A percentile compares a stretch with the other conserved stretches of the same genome.
Conservation (phyloP, 23 red algal species). For the Pyropia yezoensis region DNA sequence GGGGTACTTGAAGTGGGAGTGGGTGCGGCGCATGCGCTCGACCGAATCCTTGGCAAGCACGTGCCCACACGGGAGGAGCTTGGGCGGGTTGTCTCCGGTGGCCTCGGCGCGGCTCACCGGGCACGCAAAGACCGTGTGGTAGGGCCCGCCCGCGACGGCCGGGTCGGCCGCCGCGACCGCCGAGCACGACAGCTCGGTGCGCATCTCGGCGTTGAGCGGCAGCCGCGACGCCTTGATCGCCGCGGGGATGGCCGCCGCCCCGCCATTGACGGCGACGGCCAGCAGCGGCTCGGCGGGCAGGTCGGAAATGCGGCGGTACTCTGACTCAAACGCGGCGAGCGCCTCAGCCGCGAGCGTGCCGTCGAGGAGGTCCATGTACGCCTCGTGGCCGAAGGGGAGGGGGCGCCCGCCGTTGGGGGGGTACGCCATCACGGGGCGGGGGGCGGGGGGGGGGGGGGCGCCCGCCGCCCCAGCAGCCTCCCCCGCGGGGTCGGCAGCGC, state of each 20-base stretch:
- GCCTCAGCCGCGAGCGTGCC: too few relatives aligned
- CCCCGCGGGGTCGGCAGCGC: too few relatives aligned
- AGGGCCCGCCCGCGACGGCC: not conserved
- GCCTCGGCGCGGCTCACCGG: constrained; percentile 32
- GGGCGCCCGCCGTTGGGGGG: too few relatives aligned
- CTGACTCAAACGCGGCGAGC: too few relatives aligned
- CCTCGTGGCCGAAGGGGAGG: too few relatives aligned
- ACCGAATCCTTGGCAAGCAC: constrained; percentile 25
- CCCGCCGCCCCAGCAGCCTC: too few relatives aligned
- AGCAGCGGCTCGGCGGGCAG: not conserved
- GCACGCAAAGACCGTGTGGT: constrained; percentile 40
- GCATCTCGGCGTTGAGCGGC: not conserved
- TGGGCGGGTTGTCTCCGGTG: constrained; percentile 17
- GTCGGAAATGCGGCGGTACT: too few relatives aligned
- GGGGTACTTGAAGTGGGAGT: constrained; percentile 43
- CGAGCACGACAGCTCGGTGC: not conserved
- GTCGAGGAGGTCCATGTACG: too few relatives aligned
- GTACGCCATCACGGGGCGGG: too few relatives aligned
- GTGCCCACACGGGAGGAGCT: constrained; percentile 33
- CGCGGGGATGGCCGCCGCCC: not conserved
- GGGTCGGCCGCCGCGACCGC: not conserved
- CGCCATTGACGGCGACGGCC: not conserved
- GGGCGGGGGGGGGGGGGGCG: too few relatives aligned
- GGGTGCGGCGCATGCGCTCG: constrained; percentile 13
- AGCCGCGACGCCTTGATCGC: not conserved